Conservation (phyloP, 345 rosid species). For the Aurinia saxatilis region DNA sequence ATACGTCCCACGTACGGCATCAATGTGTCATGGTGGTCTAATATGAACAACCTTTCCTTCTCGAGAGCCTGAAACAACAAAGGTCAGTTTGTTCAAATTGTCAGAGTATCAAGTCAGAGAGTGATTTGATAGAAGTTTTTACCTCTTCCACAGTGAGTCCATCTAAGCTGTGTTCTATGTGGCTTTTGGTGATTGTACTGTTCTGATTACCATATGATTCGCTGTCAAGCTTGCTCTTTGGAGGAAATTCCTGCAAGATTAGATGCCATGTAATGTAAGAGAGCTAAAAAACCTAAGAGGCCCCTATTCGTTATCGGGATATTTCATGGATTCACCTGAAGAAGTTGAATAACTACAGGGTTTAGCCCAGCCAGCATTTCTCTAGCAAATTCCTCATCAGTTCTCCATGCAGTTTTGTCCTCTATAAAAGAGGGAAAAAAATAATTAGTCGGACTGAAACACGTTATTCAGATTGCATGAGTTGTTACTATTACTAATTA, state of each 20-base stretch:
- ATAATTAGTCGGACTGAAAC: not conserved
- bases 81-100: not conserved
- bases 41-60: conserved; percentile 56
- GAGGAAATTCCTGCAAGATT: conserved; percentile 61
- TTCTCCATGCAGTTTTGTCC: conserved; percentile 59
- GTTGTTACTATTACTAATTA: not conserved
- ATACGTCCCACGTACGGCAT: conserved; percentile 69
- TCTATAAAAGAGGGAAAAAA: conserved; percentile 27
- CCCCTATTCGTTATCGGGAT: not conserved
- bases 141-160: conserved; percentile 56
- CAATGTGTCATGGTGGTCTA: conserved; percentile 76
- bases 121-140: not conserved
- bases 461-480: not conserved
- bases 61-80: conserved; percentile 44
- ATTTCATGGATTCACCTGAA: conserved; percentile 32
- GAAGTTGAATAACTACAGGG: conserved; percentile 52
- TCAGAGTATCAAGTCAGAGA: not conserved
- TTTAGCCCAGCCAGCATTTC: conserved; percentile 82
- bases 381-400: conserved; percentile 73
- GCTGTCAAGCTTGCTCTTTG: conserved; percentile 53
- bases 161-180: conserved; percentile 40
- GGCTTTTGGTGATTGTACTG: conserved; percentile 44
- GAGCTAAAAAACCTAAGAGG: not conserved
- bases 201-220: conserved; percentile 48
- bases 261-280: conserved; percentile 6